Base-by-base conservation (phyloP, 768 basidiomycete species). In the Lactarius trivialis region DNA sequence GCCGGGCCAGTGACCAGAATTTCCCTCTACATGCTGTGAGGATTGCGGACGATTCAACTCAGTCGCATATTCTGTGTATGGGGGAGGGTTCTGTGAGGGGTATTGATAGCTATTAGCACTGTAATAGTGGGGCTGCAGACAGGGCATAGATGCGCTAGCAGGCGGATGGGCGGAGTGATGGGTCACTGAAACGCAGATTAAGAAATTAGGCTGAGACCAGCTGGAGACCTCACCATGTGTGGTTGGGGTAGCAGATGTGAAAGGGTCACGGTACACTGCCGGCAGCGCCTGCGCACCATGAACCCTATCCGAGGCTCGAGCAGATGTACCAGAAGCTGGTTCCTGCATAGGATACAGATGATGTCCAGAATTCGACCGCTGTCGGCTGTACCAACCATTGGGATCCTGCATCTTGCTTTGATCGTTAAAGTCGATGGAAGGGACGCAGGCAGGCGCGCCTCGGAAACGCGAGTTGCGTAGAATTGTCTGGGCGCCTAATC, bases 201-300 rank as follows among this genome's bases (percentile, higher is more conserved):
- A 54, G 32, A 43, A 4, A 24, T 24, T 68, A 24, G 63, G 33
- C 34, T 9, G 26, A 26, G 28, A 28, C 21, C 11, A 17, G 53
- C 52, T 62, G 45, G 32, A 28, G 41, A 26, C 37, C 74, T 64
- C 70, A 89, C 90, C 88, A 70, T 91, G 89, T 39, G 83, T 78
- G 8, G 88, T 81, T n/a, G 89, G 88, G 4, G 85, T 88, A 30
- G 86, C 85, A 62, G 89, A 90, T 41, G 86, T 86, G 68, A 86
- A 79, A 41, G 90, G 87, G 45, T 48, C 45, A 24, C 45, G 12
- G 71, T 89, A 91, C 36, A 81, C 76, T 4, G 83, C 81, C 51
- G 89, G 77, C 28, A 91, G 73, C 56, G 80, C 74, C 65, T 89
- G 88, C 2, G 87, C 84, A 71, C 85, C 83, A 55, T 88, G 84